A percentile compares a stretch with the other conserved stretches of the same genome.
These are phyloP conservation scores for Capsella rubella DNA, from an alignment of 441 rosid species.

Conservation along the genomic window DNA sequence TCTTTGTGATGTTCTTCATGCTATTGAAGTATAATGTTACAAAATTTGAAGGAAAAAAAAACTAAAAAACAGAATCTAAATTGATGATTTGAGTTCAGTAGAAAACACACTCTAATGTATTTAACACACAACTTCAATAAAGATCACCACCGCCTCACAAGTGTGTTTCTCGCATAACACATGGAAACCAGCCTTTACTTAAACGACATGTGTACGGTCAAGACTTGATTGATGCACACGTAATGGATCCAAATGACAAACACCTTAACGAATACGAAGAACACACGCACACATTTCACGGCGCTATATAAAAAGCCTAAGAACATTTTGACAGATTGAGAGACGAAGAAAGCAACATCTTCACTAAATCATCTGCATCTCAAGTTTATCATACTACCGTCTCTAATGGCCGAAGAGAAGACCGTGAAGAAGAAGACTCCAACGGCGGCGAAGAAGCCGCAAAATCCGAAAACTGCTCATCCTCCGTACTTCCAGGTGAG, in stretches of 20 bases:
- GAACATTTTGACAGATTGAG: background rate
- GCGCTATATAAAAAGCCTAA: conserved; percentile 19
- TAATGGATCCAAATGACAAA: conserved; percentile 45
- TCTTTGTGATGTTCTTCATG: background rate
- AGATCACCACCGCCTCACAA: background rate
- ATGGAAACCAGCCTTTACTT: background rate
- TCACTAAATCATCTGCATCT: conserved; percentile 6
- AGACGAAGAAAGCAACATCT: background rate
- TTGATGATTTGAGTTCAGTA: conserved; percentile 22
- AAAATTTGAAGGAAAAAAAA: background rate
- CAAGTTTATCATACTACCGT: background rate
- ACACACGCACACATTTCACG: background rate
- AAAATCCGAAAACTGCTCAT: conserved; percentile 58
- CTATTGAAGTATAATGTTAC: background rate
- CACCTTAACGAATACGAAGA: background rate
- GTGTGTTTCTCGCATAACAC: conserved; percentile 7
- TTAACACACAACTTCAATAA: background rate
- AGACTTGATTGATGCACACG: conserved; percentile 46
- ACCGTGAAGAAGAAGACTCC: conserved; percentile 40
- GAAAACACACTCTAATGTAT: conserved; percentile 54
- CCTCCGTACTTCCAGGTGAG: conserved; percentile 83
- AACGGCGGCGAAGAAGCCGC: conserved; percentile 50
- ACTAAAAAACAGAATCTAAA: conserved; percentile 1
- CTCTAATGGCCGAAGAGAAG: conserved; percentile 27
- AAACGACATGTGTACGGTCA: conserved; percentile 55